A percentile compares a stretch with the other conserved stretches of the same genome.
These are phyloP conservation scores for Candida pseudofarinosa DNA, from an alignment of 805 yeast genomes.

Conservation along the genomic window DNA sequence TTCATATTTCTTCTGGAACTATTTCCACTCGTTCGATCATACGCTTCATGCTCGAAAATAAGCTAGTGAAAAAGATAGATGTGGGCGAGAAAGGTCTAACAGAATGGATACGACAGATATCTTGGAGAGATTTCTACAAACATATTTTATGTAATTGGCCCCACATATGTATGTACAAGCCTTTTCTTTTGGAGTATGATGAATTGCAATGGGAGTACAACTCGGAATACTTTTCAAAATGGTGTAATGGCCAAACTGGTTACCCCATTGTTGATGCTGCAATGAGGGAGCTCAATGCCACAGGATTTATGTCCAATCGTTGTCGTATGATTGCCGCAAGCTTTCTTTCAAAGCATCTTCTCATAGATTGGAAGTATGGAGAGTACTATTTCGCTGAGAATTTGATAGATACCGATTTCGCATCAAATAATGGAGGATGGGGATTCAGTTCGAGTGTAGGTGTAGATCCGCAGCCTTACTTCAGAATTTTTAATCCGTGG, in stretches of 20 bases:
- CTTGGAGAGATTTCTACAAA: constrained; percentile 57
- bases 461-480: constrained; percentile 54
- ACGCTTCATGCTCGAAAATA: constrained; percentile 22
- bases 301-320: constrained; percentile 53
- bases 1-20: constrained; percentile 44
- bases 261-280: constrained; percentile 56
- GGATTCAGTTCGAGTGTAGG: constrained; percentile 51
- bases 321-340: constrained; percentile 53
- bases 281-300: constrained; percentile 48
- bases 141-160: constrained; percentile 50
- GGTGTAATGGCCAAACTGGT: constrained; percentile 56
- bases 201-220: constrained; percentile 44
- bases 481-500: constrained; percentile 51
- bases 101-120: constrained; percentile 50
- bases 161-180: constrained; percentile 45
- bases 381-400: constrained; percentile 47
- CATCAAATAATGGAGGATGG: constrained; percentile 59
- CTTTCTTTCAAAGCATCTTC: constrained; percentile 46
- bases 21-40: constrained; percentile 41
- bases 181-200: constrained; percentile 41
- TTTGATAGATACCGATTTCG: constrained; percentile 49
- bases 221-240: constrained; percentile 36
- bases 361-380: constrained; percentile 55
- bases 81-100: constrained; percentile 32
- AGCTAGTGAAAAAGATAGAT: constrained; percentile 18